These are phyloP conservation scores for Mitragyna speciosa DNA, from an alignment of 257 asterid species.

Conservation along the genomic window DNA sequence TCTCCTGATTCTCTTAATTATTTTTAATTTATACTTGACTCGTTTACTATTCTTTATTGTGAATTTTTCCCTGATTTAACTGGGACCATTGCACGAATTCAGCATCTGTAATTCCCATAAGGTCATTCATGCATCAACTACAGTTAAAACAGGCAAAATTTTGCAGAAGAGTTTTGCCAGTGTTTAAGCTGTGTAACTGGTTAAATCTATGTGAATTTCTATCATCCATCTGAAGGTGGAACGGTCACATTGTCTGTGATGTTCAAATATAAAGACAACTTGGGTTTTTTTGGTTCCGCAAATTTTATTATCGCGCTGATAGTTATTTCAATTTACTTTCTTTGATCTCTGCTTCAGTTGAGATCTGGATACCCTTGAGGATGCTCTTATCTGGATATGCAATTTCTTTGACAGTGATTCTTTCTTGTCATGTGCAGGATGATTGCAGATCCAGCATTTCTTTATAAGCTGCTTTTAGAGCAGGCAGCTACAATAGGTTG, in stretches of 20 bases:
- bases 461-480: constrained; percentile 77
- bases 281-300: neutral
- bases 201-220: neutral
- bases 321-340: neutral
- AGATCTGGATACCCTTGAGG: neutral
- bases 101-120: neutral
- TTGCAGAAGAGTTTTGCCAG: neutral
- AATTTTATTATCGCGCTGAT: neutral
- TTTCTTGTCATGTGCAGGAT: constrained; percentile 52
- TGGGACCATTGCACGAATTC: neutral
- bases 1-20: neutral
- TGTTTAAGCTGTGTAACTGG: neutral
- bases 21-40: neutral
- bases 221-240: neutral
- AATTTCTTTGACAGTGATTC: constrained; percentile 12
- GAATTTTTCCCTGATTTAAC: neutral
- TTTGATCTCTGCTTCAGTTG: neutral
- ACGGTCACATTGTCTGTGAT: neutral
- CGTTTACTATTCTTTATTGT: neutral
- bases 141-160: neutral
- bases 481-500: constrained; percentile 91
- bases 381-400: neutral
- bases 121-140: neutral
- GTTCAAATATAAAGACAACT: neutral
- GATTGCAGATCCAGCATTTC: constrained; percentile 98